Evolutionary conservation across 371 early-diverging fungal species (phyloP), one percentile per base, ranked within the genome.

Genomic region (Umbelopsis sp.): DNA sequence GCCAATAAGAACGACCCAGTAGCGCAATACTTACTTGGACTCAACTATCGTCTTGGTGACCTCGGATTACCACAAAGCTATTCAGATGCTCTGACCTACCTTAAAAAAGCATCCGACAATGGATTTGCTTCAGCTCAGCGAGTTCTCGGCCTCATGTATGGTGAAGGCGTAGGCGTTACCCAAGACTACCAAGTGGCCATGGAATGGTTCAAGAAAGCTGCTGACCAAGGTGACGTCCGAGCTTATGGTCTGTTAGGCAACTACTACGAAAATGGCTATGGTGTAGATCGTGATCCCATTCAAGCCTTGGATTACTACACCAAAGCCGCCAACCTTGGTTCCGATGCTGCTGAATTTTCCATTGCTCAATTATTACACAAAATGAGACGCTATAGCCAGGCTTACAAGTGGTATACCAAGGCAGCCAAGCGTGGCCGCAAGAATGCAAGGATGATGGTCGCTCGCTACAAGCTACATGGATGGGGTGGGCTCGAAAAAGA

Each of bases 221-320:
- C 93, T 0, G 69, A 78, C 3, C 80, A 82, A 48, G 87, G 87
- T 11, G 81, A 91, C 66, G 80, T 83, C 3, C 66, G 89, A 8
- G 91, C 94, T 14, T 82, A 90, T 65, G 87, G 90, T 65, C 89
- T 89, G 32, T 74, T 92, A 16, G 94, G 91, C 0, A 80, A 85
- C 65, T 89, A 86, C 24, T 93, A 88, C 67, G 86, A 89, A 38
- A 80, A 92, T 68, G 94, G 94, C 9, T 72, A 89, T 37, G 92
- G 93, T 24, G 83, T 90, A 7, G 72, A 81, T 20, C 73, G 80
- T 57, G 83, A 90, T 64, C 48, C 68, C 22, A 63, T 66, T 4
- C 66, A 75, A 11, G 88, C 90, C 1, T 67, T 75, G 8, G 80
- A 88, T 64, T 93, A 91, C 80, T 96, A 94, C 79, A 84, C 82